Conservation (phyloP, 2,329 filamentous ascomycete species). For the Monosporascus sp. region DNA sequence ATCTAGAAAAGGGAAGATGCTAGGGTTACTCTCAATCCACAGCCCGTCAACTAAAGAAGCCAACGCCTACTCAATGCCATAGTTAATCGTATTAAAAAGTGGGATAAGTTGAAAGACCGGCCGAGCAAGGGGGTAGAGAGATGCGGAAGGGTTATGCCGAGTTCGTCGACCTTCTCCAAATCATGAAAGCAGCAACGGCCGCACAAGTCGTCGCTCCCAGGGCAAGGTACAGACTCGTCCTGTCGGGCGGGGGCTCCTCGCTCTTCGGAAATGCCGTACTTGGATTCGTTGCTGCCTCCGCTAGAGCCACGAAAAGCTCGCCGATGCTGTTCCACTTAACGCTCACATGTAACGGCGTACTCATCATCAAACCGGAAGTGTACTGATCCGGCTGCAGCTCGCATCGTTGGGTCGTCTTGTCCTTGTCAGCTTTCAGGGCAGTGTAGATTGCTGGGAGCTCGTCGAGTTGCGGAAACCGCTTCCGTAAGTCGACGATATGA, state of each 20-base stretch:
- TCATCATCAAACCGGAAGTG: constrained; percentile 78
- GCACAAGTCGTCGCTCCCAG: constrained; percentile 67
- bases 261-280: constrained; percentile 83
- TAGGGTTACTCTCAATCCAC: too few species aligned
- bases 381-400: constrained; percentile 91
- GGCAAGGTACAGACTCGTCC: constrained; percentile 80
- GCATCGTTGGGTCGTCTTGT: constrained; percentile 93
- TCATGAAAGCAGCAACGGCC: constrained; percentile 57
- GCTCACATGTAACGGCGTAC: constrained; percentile 86
- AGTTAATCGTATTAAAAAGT: constrained; percentile 5
- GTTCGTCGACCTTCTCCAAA: constrained; percentile 55
- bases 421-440: constrained; percentile 88
- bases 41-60: too few species aligned
- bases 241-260: constrained; percentile 79
- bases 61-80: too few species aligned
- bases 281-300: constrained; percentile 87
- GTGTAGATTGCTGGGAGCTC: constrained; percentile 89
- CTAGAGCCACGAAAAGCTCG: constrained; percentile 86
- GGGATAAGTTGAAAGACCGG: neutral
- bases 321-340: constrained; percentile 91
- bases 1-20: too few species aligned
- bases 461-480: constrained; percentile 76
- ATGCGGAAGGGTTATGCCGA: constrained; percentile 21
- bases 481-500: constrained; percentile 77
- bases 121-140: neutral